Evolutionary conservation across 164 flowering plant species (phyloP).

Genomic region (Piper longum): DNA sequence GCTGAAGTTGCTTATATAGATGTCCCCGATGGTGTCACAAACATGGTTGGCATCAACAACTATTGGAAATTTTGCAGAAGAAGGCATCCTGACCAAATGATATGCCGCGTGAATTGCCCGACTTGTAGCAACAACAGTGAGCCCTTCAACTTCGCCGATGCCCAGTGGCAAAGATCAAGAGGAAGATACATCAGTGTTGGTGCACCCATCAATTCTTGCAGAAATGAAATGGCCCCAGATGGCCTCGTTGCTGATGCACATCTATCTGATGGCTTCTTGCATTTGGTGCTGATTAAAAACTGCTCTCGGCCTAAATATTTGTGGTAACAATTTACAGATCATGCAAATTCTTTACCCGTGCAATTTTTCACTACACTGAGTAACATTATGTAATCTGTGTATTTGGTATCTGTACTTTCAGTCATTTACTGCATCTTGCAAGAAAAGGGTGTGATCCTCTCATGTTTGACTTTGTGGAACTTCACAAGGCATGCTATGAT

Average conservation of each 20-base stretch:
- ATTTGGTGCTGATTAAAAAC: slow-evolving; percentile 69
- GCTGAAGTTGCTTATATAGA: slow-evolving; percentile 69
- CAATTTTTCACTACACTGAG: neutral
- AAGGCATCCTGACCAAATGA: slow-evolving; percentile 26
- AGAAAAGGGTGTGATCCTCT: slow-evolving; percentile 65
- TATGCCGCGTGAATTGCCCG: slow-evolving; percentile 52
- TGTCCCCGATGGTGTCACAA: slow-evolving; percentile 16
- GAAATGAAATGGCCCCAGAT: slow-evolving; percentile 91
- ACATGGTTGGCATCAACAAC: slow-evolving; percentile 7
- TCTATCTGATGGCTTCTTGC: slow-evolving; percentile 84
- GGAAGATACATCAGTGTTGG: slow-evolving; percentile 88
- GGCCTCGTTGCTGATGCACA: slow-evolving; percentile 97
- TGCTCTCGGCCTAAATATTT: slow-evolving; percentile 70
- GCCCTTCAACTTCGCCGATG: slow-evolving; percentile 6
- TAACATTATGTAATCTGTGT: neutral
- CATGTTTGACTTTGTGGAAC: slow-evolving; percentile 78
- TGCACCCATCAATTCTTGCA: slow-evolving; percentile 78
- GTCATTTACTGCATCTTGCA: slow-evolving; percentile 87
- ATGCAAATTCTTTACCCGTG: neutral
- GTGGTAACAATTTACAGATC: slow-evolving; percentile 30
- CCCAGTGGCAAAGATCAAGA: slow-evolving; percentile 51
- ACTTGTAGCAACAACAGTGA: slow-evolving; percentile 23
- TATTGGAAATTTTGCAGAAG: slow-evolving; percentile 4
- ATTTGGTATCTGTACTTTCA: slow-evolving; percentile 9
- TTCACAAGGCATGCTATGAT: slow-evolving; percentile 48